Base-by-base conservation (phyloP, 495 filamentous ascomycete genomes). In the Annulohypoxylon stygium region DNA sequence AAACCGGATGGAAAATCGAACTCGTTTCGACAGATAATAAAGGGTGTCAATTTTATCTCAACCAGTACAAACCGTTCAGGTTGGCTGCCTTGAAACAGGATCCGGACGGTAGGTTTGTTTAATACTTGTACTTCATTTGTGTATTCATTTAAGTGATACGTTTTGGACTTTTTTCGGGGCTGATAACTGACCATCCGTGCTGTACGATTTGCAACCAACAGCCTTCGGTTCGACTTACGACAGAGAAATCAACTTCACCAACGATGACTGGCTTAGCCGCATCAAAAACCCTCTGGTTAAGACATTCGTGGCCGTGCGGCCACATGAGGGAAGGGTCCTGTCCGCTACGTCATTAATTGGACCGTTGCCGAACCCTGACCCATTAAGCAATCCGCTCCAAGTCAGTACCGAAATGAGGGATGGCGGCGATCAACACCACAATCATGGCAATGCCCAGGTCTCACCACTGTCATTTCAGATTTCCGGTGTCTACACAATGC, bases 171-270 rank as follows among this genome's bases (percentile, higher is more conserved):
- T 34, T 59, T 6, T 34, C 34, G 43, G n/a, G 39, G 45, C 39
- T 53, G 57, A 51, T 37, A 54, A 45, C 64, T 68, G 59, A 73
- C 53, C 14, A 41, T 39, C 20, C 33, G 25, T 33, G 36, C 39
- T 70, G 0, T 25, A 8, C 53, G 36, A 23, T 25, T 36, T 55
- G 37, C 53, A 55, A 55, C 58, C 59, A 66, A 70, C 58, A 74
- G 79, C 82, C n/a, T 89, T 88, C 71, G 81, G 82, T 14, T 85
- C 86, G 6, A 85, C 79, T 0, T 86, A 85, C 65, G 82, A 80
- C 26, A 72, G 77, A 26, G 86, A 88, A 70, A 74, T 75, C 65
- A 78, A 77, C 18, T 84, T 84, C 70, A 68, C 71, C 10, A 74
- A 83, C 12, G 79, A 82, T 14, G 71, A 73, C 59, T 88, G 86